Evolutionary conservation across 306 rosid species (phyloP).

Genomic region (Purshia tridentata): DNA sequence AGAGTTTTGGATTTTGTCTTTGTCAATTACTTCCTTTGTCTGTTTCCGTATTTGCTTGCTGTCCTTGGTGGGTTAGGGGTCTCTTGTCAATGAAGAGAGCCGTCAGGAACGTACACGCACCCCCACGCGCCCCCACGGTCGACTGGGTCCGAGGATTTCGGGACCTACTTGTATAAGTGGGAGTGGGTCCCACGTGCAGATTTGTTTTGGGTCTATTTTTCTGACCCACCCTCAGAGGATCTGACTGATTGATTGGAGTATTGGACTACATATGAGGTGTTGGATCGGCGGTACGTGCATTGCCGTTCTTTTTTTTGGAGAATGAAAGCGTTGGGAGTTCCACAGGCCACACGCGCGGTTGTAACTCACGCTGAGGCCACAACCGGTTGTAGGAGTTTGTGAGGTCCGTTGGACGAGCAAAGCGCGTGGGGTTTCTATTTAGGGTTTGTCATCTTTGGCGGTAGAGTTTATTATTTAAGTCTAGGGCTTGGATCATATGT

Average conservation of each 20-base stretch:
- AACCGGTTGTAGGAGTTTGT: neutral
- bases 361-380: neutral
- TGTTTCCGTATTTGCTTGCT: no score
- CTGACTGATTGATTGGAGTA: constrained; percentile 7
- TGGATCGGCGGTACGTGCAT: neutral
- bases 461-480: neutral
- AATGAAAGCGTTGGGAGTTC: neutral
- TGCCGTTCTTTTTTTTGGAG: neutral
- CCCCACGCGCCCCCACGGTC: neutral
- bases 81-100: no score
- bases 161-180: neutral
- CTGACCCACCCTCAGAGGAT: neutral
- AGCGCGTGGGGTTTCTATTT: neutral
- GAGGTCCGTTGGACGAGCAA: no score
- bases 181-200: neutral
- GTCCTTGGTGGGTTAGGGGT: neutral
- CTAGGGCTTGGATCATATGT: neutral
- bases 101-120: neutral
- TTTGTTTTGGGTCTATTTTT: neutral
- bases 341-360: neutral
- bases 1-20: neutral
- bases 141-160: neutral
- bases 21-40: neutral
- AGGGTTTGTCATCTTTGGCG: neutral
- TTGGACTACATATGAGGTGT: neutral